A percentile compares a stretch with the other conserved stretches of the same genome.
phyloP scores from a whole-genome alignment of 805 yeast genomes.

The Lachancea mirantina region DNA sequence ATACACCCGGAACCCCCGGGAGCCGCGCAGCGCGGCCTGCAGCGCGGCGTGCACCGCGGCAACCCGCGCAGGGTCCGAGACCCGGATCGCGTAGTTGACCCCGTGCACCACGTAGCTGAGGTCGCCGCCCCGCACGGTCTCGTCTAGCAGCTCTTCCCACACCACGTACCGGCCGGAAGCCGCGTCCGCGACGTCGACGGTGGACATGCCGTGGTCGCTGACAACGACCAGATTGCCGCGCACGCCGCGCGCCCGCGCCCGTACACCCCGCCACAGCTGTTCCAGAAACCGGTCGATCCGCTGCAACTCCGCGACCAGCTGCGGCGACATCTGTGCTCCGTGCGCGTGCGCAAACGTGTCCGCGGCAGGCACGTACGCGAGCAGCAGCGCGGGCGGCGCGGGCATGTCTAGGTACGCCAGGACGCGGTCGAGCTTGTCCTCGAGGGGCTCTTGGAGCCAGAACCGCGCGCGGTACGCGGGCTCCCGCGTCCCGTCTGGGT shows the following conservation, averaged over 20 bases:
- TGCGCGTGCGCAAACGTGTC: conserved; percentile 69
- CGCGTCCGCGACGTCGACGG: conserved; percentile 52
- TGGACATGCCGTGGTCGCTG: conserved; percentile 93
- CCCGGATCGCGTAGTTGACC: background rate
- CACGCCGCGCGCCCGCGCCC: conserved; percentile 48
- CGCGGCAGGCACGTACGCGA: conserved; percentile 74
- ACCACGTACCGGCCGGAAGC: conserved; percentile 52
- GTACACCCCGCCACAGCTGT: conserved; percentile 41
- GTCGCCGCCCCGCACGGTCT: conserved; percentile 17
- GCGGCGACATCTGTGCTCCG: conserved; percentile 1
- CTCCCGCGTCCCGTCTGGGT: conserved; percentile 21
- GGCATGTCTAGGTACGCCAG: conserved; percentile 56
- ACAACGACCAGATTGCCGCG: conserved; percentile 71
- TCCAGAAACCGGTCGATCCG: conserved; percentile 63
- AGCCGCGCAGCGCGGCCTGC: background rate
- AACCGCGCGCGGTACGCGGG: conserved; percentile 53
- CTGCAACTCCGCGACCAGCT: conserved; percentile 35
- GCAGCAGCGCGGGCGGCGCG: conserved; percentile 60
- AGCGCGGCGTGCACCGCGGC: conserved; percentile 1
- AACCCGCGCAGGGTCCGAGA: conserved; percentile 3
- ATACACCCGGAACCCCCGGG: conserved; percentile 38
- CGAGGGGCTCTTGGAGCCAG: conserved; percentile 55
- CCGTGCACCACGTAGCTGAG: background rate
- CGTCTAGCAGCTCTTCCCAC: conserved; percentile 63
- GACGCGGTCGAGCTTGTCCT: conserved; percentile 50